Evolutionary conservation across 1,284 basidiomycete genomes (phyloP).

Genomic region (Rhodotorula mucilaginosa): DNA sequence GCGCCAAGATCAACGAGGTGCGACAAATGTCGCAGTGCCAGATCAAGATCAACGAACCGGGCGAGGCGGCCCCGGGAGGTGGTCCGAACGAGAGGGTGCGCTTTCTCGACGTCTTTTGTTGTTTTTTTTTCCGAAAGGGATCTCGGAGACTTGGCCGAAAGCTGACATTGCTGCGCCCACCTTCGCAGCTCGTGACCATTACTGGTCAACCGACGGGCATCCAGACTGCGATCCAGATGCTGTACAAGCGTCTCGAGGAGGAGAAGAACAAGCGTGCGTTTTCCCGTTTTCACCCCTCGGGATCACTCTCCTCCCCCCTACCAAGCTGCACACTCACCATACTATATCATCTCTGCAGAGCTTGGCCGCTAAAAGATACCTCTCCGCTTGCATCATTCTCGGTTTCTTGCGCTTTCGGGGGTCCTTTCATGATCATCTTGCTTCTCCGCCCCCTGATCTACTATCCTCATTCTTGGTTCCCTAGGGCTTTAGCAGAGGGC

Average conservation of each 20-base stretch:
- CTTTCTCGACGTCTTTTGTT: neutral
- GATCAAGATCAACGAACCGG: constrained; percentile 96
- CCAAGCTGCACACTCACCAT: neutral
- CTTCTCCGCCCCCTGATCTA: no score
- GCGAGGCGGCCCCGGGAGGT: constrained; percentile 58
- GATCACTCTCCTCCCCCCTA: neutral
- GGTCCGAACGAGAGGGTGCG: constrained; percentile 67
- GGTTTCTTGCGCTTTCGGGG: no score
- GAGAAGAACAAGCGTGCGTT: constrained; percentile 51
- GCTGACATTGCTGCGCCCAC: no score
- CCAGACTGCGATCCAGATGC: constrained; percentile 89
- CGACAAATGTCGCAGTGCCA: constrained; percentile 88
- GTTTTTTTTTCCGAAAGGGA: neutral
- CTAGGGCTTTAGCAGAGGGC: no score
- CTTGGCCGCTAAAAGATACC: neutral
- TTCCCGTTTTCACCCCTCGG: no score
- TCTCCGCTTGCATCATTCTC: no score
- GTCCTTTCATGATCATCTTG: no score
- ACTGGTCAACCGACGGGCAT: constrained; percentile 92
- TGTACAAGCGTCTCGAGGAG: constrained; percentile 88
- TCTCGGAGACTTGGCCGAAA: no score
- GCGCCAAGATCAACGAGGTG: constrained; percentile 98
- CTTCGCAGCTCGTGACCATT: constrained; percentile 70
- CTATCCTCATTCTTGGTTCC: no score
- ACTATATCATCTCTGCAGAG: neutral